Evolutionary conservation across 2,329 filamentous ascomycete genomes (phyloP), one percentile per base, ranked within the genome.

Genomic region (Hypoxylon sp.): DNA sequence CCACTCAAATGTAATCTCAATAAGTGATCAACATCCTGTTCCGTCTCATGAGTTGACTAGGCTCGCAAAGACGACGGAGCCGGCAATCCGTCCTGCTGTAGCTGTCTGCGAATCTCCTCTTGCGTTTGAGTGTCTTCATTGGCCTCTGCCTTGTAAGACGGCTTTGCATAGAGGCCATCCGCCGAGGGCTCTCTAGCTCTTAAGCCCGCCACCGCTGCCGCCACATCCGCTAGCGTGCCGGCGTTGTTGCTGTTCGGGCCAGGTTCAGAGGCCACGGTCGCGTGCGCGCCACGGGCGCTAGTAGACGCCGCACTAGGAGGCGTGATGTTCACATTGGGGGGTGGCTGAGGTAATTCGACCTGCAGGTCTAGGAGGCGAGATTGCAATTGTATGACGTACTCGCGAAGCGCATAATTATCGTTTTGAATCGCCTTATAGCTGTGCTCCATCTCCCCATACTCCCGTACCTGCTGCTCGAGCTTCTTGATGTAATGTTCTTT

Each of bases 401-500:
- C 94, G 73, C 94, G 91, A 46, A 99, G 85, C 69, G 92, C 89
- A 78, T 94, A 96, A 81, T 98, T 97, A 79, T 99, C 95, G 29
- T 88, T 85, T 77, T 97, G 93, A 27, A 97, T 83, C n/a, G 86
- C 83, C 79, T 97, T 96, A 80, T 89, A 93, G 62, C 88, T 89
- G 69, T 92, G 88, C 72, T 94, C 92, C 80, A 97, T 88, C 17
- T 89, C 86, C 73, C 89, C 87, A 72, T 89, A 92, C 31, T 96
- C 93, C 75, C 93, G 91, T 56, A 98, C 93, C 79, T 98, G 93
- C 78, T 96, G 92, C 81, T 99, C 96, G 6, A 99, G 87, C 79
- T 97, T 97, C 84, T 97, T 97, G 80, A 99, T 99, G 80, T 99
- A 98, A 50, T 93, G 93, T 81, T 99, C 96, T 79, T 99, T 99